Evolutionary conservation across 306 rosid species (phyloP).

Genomic region (Carpinus viminea): DNA sequence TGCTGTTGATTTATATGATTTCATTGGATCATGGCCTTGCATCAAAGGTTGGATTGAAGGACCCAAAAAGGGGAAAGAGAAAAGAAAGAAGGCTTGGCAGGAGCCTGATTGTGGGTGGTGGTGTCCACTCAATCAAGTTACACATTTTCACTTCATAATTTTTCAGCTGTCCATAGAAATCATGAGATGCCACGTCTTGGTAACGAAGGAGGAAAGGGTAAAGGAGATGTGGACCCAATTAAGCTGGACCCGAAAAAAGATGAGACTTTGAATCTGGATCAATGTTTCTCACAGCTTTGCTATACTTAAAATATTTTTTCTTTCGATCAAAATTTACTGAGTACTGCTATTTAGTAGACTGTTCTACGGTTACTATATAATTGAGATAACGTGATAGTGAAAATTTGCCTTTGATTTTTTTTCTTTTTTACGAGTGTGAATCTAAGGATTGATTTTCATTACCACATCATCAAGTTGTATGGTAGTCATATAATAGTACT

Average conservation of each 20-base stretch:
- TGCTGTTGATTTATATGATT: not conserved
- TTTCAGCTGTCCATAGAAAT: not conserved
- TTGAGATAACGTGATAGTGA: too few species aligned
- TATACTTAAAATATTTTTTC: not conserved
- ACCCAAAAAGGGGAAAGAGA: not conserved
- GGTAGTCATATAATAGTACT: too few species aligned
- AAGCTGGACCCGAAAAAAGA: not conserved
- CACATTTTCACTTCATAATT: not conserved
- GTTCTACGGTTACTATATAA: too few species aligned
- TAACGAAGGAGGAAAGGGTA: not conserved
- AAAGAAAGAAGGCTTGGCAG: not conserved
- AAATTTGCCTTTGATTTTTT: too few species aligned
- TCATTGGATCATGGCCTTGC: not conserved
- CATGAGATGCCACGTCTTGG: not conserved
- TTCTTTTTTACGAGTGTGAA: too few species aligned
- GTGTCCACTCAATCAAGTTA: constrained; percentile 19
- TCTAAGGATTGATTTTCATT: too few species aligned
- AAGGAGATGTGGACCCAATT: not conserved
- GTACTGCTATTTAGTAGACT: too few species aligned
- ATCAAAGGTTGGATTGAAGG: not conserved
- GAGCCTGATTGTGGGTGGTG: constrained; percentile 6
- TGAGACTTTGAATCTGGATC: not conserved
- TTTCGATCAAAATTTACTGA: not conserved
- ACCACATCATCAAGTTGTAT: too few species aligned
- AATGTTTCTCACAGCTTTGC: not conserved